Evolutionary conservation across 164 flowering plant genomes (phyloP).

Genomic region (Sedum album): DNA sequence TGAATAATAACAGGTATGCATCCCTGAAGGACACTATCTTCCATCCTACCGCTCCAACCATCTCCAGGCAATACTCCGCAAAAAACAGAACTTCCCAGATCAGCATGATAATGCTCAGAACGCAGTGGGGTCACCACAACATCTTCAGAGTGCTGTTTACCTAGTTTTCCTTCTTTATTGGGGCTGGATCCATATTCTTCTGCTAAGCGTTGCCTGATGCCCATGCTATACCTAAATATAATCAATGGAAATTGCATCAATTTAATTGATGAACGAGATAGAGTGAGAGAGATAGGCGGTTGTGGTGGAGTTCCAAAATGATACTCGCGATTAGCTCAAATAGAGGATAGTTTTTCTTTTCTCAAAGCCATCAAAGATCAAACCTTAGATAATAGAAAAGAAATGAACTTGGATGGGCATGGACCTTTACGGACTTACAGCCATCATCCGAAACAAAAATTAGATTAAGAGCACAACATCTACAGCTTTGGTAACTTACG

Average conservation of each 20-base stretch:
- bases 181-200: constrained; percentile 87
- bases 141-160: constrained; percentile 72
- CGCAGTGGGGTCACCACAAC: constrained; percentile 75
- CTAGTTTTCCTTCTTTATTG: constrained; percentile 82
- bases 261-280: neutral
- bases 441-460: neutral
- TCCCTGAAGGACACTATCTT: constrained; percentile 89
- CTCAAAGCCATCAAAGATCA: neutral
- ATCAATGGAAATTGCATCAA: neutral
- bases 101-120: constrained; percentile 47
- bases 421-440: neutral
- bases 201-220: constrained; percentile 85
- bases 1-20: constrained; percentile 97
- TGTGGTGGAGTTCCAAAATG: neutral
- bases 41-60: constrained; percentile 99
- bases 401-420: neutral
- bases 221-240: constrained; percentile 89
- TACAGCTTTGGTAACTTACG: constrained; percentile 43
- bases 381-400: neutral
- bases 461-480: neutral
- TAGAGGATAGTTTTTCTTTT: neutral
- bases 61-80: constrained; percentile 98
- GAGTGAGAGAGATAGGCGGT: neutral
- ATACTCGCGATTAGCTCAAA: neutral
- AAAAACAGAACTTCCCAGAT: constrained; percentile 67